phyloP scores from a whole-genome alignment of 805 yeast species.

The Pichia scutulata region DNA sequence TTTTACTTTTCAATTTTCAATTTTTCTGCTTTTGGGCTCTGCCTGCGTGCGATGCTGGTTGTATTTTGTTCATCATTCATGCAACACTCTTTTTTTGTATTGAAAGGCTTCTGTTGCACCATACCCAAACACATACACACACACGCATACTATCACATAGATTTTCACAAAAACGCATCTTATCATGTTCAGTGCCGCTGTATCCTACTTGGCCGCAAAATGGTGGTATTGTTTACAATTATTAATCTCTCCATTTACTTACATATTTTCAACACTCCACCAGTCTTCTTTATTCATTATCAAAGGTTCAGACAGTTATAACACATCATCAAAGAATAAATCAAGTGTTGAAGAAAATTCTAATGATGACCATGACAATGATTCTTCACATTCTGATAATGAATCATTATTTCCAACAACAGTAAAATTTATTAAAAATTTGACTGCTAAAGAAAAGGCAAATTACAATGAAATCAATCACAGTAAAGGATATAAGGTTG shows the following conservation, averaged over 20 bases:
- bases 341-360: not conserved
- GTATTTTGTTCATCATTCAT: too few relatives aligned
- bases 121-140: not conserved
- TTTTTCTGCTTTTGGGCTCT: too few relatives aligned
- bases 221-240: not conserved
- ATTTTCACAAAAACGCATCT: not conserved
- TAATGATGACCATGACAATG: not conserved
- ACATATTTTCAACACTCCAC: not conserved
- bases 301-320: not conserved
- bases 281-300: not conserved
- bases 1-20: too few relatives aligned
- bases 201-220: not conserved
- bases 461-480: not conserved
- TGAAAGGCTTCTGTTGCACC: not conserved
- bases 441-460: not conserved
- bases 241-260: not conserved
- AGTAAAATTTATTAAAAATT: not conserved
- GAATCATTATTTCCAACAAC: slow-evolving; percentile 2
- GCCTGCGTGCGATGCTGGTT: too few relatives aligned
- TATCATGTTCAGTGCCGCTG: not conserved
- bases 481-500: not conserved
- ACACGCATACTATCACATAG: not conserved
- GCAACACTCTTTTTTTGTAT: too few relatives aligned
- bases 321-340: not conserved
- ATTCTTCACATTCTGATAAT: not conserved